A percentile compares a stretch with the other conserved stretches of the same genome.
Conservation (phyloP, 257 asterid genomes). For the Lithospermum erythrorhizon region DNA sequence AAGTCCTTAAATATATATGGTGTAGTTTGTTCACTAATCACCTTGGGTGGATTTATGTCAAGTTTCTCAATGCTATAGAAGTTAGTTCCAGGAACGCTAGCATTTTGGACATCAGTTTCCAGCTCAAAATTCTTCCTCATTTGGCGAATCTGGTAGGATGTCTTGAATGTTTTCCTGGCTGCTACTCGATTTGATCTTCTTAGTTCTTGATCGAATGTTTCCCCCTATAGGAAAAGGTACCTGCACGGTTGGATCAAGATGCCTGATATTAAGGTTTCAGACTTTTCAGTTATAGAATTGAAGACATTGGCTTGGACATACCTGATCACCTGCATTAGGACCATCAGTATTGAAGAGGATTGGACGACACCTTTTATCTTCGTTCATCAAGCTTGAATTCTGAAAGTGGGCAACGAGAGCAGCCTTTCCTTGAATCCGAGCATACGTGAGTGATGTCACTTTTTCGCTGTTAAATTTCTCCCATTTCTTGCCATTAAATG, state of each 20-base stretch:
- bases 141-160: slow-evolving; percentile 21
- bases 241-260: slow-evolving; percentile 23
- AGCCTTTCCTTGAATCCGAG: slow-evolving; percentile 91
- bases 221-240: slow-evolving; percentile 97
- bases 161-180: slow-evolving; percentile 64
- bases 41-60: slow-evolving; percentile 35
- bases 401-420: slow-evolving; percentile 96
- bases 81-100: slow-evolving; percentile 41
- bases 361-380: slow-evolving; percentile 97
- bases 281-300: neutral
- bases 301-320: slow-evolving; percentile 11
- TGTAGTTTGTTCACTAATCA: slow-evolving; percentile 23
- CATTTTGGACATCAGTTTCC: slow-evolving; percentile 43
- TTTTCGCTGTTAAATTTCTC: slow-evolving; percentile 97
- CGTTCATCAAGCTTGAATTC: slow-evolving; percentile 98
- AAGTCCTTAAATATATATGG: neutral
- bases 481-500: slow-evolving; percentile 96
- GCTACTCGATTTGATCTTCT: slow-evolving; percentile 40
- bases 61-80: slow-evolving; percentile 31
- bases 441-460: slow-evolving; percentile 95
- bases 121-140: slow-evolving; percentile 39
- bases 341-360: slow-evolving; percentile 95
- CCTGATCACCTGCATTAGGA: slow-evolving; percentile 99
- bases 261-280: neutral
- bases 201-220: slow-evolving; percentile 60